These are phyloP conservation scores for Fusarium sublunatum DNA, from an alignment of 2,329 filamentous ascomycete species.

Conservation along the genomic window DNA sequence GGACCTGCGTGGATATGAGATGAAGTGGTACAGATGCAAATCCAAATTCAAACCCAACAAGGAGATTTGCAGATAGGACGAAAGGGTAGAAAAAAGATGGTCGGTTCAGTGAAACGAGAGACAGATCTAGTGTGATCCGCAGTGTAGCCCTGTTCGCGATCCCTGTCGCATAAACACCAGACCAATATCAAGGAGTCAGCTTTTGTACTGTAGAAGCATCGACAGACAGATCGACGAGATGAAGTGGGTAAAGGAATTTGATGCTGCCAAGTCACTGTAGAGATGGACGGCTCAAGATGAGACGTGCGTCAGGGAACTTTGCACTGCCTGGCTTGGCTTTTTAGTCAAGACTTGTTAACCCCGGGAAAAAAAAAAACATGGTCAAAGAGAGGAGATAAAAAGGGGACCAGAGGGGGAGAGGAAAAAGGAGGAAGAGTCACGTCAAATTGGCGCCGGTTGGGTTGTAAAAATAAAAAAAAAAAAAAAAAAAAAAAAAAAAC, in stretches of 20 bases:
- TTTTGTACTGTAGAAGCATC: constrained; percentile 20
- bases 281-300: constrained; percentile 29
- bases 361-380: constrained; percentile 23
- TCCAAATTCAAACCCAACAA: background rate
- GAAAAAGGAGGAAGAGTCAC: constrained; percentile 13
- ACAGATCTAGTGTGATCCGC: constrained; percentile 35
- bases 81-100: constrained; percentile 13
- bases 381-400: constrained; percentile 6
- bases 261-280: constrained; percentile 12
- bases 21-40: constrained; percentile 8
- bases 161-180: constrained; percentile 34
- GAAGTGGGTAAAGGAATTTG: background rate
- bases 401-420: background rate
- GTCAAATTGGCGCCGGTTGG: background rate
- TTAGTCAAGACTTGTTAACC: constrained; percentile 10
- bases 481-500: constrained; percentile 7
- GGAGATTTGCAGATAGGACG: constrained; percentile 7
- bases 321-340: constrained; percentile 40
- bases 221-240: constrained; percentile 15
- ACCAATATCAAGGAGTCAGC: constrained; percentile 29
- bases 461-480: constrained; percentile 5
- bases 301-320: constrained; percentile 14
- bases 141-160: constrained; percentile 29
- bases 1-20: constrained; percentile 2
- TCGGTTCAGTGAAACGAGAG: constrained; percentile 22